Evolutionary conservation across 2,329 filamentous ascomycete genomes (phyloP), one percentile per base, ranked within the genome.

Genomic region (Xylariaceae sp.): DNA sequence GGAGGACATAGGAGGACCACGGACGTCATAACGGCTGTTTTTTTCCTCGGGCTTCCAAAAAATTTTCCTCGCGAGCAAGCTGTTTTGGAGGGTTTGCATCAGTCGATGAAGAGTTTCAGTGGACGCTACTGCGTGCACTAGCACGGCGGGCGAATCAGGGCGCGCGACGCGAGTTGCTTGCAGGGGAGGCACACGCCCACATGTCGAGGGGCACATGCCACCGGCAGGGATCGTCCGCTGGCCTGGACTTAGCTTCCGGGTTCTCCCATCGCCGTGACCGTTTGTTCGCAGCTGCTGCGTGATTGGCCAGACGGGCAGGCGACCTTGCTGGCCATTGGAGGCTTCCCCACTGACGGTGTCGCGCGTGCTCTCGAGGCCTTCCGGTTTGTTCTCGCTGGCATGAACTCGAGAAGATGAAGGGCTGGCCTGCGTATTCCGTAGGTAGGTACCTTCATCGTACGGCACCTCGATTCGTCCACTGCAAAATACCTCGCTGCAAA

Each of bases 161-260:
- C 23, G 23, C 23, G 23, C 23, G 23, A 30, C 4, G 11, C 37
- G 7, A 7, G 9, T 42, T 42, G 6, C 11, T 11, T 23, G 47
- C 37, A 47, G 45, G 17, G 34, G 17, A 23, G 50, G 58, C 50
- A 53, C 50, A 60, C 56, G 58, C 34, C 49, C 35, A 55, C 23
- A 11, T 6, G 37, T 42, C 37, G 9, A 42, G 9, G 37, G 37
- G 37, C 37, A 42, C 8, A 42, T 42, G 37, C 57, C 30, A 35
- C 69, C 68, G 67, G 68, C 58, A 59, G 57, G 42, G 13, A 13
- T 42, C 37, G 60, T 62, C 23, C 23, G 23, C 23, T 70, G 69
- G 61, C 60, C 66, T 69, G 68, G 69, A 66, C 69, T 56, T 59
- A 51, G 58, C 64, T 71, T 70, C 70, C 70, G 70, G 65, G 58